A percentile compares a stretch with the other conserved stretches of the same genome.
phyloP scores from a whole-genome alignment of 1,139 yeast species.

The Geotrichum citri-aurantii region DNA sequence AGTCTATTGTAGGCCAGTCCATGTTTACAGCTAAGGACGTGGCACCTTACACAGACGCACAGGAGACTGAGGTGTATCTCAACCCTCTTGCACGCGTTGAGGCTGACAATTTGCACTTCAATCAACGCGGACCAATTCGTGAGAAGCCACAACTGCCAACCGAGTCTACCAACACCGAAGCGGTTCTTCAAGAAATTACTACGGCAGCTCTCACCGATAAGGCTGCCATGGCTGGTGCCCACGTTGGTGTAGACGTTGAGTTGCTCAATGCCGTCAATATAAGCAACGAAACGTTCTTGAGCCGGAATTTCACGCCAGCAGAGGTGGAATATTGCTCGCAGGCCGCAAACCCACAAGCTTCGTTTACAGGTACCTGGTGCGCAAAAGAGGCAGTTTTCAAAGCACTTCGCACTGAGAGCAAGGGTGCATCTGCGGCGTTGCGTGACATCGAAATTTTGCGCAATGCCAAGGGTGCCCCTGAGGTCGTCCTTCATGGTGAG shows the following conservation, averaged over 20 bases:
- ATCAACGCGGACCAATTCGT: neutral
- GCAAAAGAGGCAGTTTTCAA: conserved; percentile 99
- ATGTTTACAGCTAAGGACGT: conserved; percentile 90
- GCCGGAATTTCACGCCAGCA: conserved; percentile 77
- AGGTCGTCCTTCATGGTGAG: conserved; percentile 64
- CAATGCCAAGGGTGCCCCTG: conserved; percentile 72
- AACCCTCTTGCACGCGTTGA: conserved; percentile 89
- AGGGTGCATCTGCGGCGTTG: conserved; percentile 93
- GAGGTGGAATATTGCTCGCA: conserved; percentile 71
- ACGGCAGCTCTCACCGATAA: conserved; percentile 40
- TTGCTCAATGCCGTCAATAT: conserved; percentile 71
- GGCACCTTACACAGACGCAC: conserved; percentile 84
- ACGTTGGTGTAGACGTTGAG: conserved; percentile 97
- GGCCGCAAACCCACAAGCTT: conserved; percentile 70
- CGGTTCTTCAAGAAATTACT: conserved; percentile 35
- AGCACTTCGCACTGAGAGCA: conserved; percentile 79
- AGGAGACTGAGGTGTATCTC: conserved; percentile 84
- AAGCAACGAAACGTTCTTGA: conserved; percentile 80
- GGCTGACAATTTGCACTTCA: conserved; percentile 35
- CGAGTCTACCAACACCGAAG: conserved; percentile 44
- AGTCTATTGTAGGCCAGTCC: conserved; percentile 84
- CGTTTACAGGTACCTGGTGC: conserved; percentile 97
- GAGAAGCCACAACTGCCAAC: conserved; percentile 40
- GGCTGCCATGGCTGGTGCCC: conserved; percentile 43
- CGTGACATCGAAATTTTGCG: conserved; percentile 83